Conservation (phyloP, 441 rosid genomes). For the Jatropha multifida region DNA sequence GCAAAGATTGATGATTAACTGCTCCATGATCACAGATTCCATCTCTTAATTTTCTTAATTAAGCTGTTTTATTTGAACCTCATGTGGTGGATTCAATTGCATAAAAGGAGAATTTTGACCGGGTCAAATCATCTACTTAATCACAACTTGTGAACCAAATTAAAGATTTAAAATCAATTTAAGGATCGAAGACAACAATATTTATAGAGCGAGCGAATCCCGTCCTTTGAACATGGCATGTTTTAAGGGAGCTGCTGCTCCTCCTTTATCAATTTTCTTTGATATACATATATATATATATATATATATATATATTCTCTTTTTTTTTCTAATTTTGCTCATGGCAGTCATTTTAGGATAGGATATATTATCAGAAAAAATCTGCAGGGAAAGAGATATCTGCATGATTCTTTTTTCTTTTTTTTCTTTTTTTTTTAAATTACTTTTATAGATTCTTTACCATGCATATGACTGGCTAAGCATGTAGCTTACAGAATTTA, state of each 20-base stretch:
- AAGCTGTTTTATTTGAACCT: slow-evolving; percentile 6
- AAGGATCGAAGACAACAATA: slow-evolving; percentile 10
- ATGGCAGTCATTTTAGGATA: not conserved
- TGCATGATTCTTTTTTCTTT: not conserved
- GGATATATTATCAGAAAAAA: not conserved
- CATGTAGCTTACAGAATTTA: not conserved
- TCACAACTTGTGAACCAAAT: slow-evolving; percentile 2
- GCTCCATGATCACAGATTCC: slow-evolving; percentile 17
- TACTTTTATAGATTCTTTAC: not conserved
- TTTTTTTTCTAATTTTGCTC: too few relatives aligned
- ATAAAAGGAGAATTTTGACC: slow-evolving; percentile 13
- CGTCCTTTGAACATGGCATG: slow-evolving; percentile 33
- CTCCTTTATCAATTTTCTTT: slow-evolving; percentile 13
- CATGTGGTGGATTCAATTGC: slow-evolving; percentile 7
- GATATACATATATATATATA: too few relatives aligned
- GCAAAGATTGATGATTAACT: not conserved
- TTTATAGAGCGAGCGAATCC: slow-evolving; percentile 8
- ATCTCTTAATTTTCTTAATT: slow-evolving; percentile 11
- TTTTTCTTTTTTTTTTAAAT: too few relatives aligned
- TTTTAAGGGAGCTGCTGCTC: slow-evolving; percentile 32
- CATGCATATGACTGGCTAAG: not conserved
- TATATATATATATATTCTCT: too few relatives aligned
- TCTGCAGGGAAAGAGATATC: slow-evolving; percentile 4
- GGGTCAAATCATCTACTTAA: slow-evolving; percentile 17
- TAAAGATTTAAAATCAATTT: slow-evolving; percentile 18